Base-by-base conservation (phyloP, 192 early-diverging fungal species). In the Coemansia erecta region DNA sequence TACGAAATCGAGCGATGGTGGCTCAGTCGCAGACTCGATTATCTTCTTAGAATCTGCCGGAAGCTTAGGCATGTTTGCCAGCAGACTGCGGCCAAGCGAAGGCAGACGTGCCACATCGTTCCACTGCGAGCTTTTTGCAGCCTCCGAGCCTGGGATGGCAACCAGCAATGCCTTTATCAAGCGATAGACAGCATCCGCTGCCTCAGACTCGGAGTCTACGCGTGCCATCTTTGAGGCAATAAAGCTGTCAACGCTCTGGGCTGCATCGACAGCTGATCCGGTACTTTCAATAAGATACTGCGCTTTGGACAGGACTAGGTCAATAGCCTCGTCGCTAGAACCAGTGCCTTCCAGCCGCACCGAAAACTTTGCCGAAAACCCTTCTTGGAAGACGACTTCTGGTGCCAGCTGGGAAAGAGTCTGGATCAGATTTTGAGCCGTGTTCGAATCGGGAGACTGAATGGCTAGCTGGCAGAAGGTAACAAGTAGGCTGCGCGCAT, bases 391-490 rank as follows among this genome's bases (percentile, higher is more conserved):
- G 22, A 72, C 69, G 11, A 55, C 49, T 8, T 72, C 66, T 12
- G 69, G 75, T 14, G 70, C 75, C 22, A 60, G 55, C 60, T 72
- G 58, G 15, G 66, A 37, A 48, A 78, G 63, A 6, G 55, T 50
- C 26, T 66, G 62, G 19, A 72, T 66, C 35, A 78, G 66, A 13
- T 55, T 57, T 15, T 61, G 66, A n/a, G 64, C 70, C 0, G 55
- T 41, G 7, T 11, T 33, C 12, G 17, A 35, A 28, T 78, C 75
- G 12, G 61, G 61, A 33, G 66, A 54, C 54, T 78, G 66, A 5
- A 46, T 51, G 1, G 70, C 75, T 17, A 68, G 42, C 60, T 65
- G 66, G 12, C 66, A 64, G 41, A 72, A 72, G 19, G 61, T 63
- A 22, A 59, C 59, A 53, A 77, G 49, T n/a, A 72, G 63, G 49